Evolutionary conservation across 768 basidiomycete species (phyloP).

Genomic region (Boletus reticuloceps): DNA sequence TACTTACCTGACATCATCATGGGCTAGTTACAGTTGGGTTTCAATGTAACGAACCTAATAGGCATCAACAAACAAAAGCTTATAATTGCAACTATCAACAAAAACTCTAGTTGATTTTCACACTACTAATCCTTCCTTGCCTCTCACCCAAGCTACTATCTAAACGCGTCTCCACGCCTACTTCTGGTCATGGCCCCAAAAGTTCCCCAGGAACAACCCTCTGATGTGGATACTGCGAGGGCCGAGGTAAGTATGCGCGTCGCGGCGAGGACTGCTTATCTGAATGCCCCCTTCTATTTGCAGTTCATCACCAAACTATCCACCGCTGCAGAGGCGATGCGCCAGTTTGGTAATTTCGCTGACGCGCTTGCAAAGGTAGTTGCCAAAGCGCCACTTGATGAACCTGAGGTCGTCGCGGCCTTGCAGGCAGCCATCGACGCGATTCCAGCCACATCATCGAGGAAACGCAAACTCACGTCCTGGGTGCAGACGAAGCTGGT

Average conservation of each 20-base stretch:
- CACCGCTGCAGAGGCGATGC: conserved; percentile 61
- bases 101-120: conserved; percentile 35
- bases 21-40: conserved; percentile 38
- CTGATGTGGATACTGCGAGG: conserved; percentile 28
- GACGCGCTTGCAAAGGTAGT: conserved; percentile 58
- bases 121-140: conserved; percentile 40
- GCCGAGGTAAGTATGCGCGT: conserved; percentile 28
- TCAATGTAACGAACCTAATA: conserved; percentile 37
- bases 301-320: conserved; percentile 57
- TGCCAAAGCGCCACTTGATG: conserved; percentile 35
- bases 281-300: conserved; percentile 20
- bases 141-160: conserved; percentile 17
- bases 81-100: conserved; percentile 40
- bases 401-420: conserved; percentile 28
- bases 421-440: conserved; percentile 31
- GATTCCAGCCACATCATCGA: conserved; percentile 29
- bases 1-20: conserved; percentile 33
- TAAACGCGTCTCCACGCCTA: conserved; percentile 26
- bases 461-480: conserved; percentile 52
- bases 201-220: conserved; percentile 20
- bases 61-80: conserved; percentile 39
- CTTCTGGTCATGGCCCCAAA: conserved; percentile 25
- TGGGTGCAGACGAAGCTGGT: conserved; percentile 36
- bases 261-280: conserved; percentile 11
- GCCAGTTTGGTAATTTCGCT: conserved; percentile 56